Percentiles rank a stretch among this genome's conserved stretches.
phyloP scores from a whole-genome alignment of 345 rosid genomes.

The Salix caprea region DNA sequence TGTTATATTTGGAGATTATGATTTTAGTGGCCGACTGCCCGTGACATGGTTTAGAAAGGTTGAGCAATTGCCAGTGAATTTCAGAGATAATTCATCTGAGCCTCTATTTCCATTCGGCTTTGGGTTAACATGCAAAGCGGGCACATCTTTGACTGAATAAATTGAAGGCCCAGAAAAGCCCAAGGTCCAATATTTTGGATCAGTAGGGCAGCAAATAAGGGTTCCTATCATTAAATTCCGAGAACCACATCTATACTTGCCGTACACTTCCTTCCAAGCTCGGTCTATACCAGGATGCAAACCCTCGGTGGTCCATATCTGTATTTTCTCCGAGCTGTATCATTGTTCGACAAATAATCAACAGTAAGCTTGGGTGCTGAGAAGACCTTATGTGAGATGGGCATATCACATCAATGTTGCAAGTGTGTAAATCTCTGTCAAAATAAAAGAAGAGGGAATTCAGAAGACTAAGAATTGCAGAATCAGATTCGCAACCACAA shows the following conservation, averaged over 20 bases:
- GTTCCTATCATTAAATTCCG: background rate
- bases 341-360: background rate
- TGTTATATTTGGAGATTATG: conserved; percentile 62
- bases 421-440: background rate
- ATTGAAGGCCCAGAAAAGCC: conserved; percentile 12
- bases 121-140: conserved; percentile 35
- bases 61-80: conserved; percentile 49
- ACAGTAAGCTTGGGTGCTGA: background rate
- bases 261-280: background rate
- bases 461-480: conserved; percentile 9
- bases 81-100: conserved; percentile 41
- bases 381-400: background rate
- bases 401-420: background rate
- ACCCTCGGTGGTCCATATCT: background rate
- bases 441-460: background rate
- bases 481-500: conserved; percentile 21
- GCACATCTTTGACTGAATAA: conserved; percentile 8
- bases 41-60: conserved; percentile 64
- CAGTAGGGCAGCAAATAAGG: background rate
- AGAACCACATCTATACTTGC: background rate
- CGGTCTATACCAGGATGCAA: background rate
- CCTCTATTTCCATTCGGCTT: conserved; percentile 70
- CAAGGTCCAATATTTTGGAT: background rate
- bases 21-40: conserved; percentile 59
- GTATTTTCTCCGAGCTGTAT: background rate